Evolutionary conservation across 2,329 filamentous ascomycete species (phyloP).

Genomic region (Apiospora marii): DNA sequence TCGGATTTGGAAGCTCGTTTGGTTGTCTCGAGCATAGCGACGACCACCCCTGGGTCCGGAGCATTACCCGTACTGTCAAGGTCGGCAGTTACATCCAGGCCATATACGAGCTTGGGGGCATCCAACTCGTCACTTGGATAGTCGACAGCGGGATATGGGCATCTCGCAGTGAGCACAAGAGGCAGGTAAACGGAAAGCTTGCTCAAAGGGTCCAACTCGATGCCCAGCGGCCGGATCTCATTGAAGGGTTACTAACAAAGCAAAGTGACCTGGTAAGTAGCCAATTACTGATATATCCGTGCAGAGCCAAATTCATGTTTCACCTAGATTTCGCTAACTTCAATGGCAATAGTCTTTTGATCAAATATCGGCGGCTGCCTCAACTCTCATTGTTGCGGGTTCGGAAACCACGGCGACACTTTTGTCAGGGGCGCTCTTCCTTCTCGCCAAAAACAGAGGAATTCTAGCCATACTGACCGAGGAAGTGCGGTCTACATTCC

Average conservation of each 20-base stretch:
- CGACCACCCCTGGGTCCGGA: slow-evolving; percentile 45
- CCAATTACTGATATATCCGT: not conserved
- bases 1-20: slow-evolving; percentile 55
- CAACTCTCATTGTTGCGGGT: slow-evolving; percentile 52
- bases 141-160: slow-evolving; percentile 27
- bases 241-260: slow-evolving; percentile 41
- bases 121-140: slow-evolving; percentile 30
- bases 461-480: slow-evolving; percentile 42
- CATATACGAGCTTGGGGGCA: slow-evolving; percentile 32
- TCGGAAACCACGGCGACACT: slow-evolving; percentile 60
- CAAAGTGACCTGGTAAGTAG: slow-evolving; percentile 32
- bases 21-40: slow-evolving; percentile 43
- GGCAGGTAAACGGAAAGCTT: slow-evolving; percentile 36
- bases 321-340: not conserved
- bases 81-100: slow-evolving; percentile 33
- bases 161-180: slow-evolving; percentile 34
- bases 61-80: slow-evolving; percentile 40
- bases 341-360: not conserved
- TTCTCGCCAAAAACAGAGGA: slow-evolving; percentile 48
- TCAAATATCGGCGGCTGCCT: slow-evolving; percentile 28
- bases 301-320: no score
- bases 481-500: slow-evolving; percentile 50
- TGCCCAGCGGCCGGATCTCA: slow-evolving; percentile 42
- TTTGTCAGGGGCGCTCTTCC: slow-evolving; percentile 48
- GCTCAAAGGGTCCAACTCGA: slow-evolving; percentile 39